Base-by-base conservation (phyloP, 176 grass and related monocot genomes). In the Raddia guianensis region DNA sequence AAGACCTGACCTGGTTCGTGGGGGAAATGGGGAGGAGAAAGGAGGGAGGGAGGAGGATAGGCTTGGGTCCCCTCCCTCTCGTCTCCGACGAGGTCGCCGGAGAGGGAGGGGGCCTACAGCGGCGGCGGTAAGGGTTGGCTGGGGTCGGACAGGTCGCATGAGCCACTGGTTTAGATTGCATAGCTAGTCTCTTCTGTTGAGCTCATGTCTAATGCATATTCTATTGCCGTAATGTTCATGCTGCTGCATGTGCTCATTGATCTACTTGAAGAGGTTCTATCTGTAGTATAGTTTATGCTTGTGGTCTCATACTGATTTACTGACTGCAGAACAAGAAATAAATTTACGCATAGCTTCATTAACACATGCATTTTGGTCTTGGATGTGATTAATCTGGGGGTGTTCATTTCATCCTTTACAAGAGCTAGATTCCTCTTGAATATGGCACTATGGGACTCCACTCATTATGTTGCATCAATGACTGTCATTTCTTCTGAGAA, bases 121-220 rank as follows among this genome's bases (percentile, higher is more conserved):
- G 27, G 27, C 27, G 27, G 27, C 27, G 27, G 27, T 27, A 27
- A 27, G 27, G 27, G 27, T 27, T 27, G 27, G 27, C 27, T 27
- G 27, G 27, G 27, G 27, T 27, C 27, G 27, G 27, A 27, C 27
- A 27, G 27, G 27, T 27, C 1, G 27, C 27, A 27, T 27, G 27
- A 27, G 27, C 27, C 27, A 27, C 27, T 27, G 27, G 27, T 27
- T 27, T 27, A 27, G 27, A 27, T 27, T 27, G 27, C 27, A 27
- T 27, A 27, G 27, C 1, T 27, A 27, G 27, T 27, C 27, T 27
- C 27, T 27, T 27, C 27, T 27, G 27, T 27, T 27, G 27, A 27
- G 27, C 27, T 27, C 27, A 27, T 52, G 53, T 79, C 43, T 84
- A 84, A 78, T 60, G 19, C 75, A 58, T 72, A 59, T 53, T 49